A percentile compares a stretch with the other conserved stretches of the same genome.
Evolutionary conservation across 805 yeast species (phyloP).

Genomic region (Grigorovia yakushimaensis): DNA sequence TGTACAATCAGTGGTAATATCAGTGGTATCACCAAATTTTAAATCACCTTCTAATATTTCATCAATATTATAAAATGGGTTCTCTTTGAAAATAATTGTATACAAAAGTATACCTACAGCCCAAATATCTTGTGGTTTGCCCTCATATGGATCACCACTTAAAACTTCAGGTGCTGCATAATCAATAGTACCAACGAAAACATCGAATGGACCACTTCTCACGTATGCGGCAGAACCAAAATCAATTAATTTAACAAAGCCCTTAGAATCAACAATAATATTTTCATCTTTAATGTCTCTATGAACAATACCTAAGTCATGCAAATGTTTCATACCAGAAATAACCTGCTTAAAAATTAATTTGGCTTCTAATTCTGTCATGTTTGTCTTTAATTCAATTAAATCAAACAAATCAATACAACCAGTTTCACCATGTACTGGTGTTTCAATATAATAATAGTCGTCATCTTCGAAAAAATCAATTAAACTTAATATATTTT

Average conservation of each 20-base stretch:
- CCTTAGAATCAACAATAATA: constrained; percentile 74
- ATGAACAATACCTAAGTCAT: constrained; percentile 79
- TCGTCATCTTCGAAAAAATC: constrained; percentile 91
- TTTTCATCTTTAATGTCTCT: constrained; percentile 95
- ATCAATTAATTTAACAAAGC: constrained; percentile 77
- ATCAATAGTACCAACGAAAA: constrained; percentile 94
- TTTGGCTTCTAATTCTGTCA: constrained; percentile 72
- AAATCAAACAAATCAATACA: constrained; percentile 89
- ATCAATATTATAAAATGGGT: constrained; percentile 91
- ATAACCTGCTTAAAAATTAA: constrained; percentile 71
- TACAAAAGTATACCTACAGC: constrained; percentile 86
- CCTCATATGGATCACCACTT: constrained; percentile 79
- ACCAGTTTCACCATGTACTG: constrained; percentile 81
- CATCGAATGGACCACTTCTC: constrained; percentile 89
- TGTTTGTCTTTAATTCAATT: constrained; percentile 74
- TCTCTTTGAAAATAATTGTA: constrained; percentile 85
- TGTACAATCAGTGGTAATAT: constrained; percentile 49
- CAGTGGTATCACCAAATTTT: constrained; percentile 33
- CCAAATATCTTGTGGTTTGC: constrained; percentile 95
- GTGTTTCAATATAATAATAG: constrained; percentile 84
- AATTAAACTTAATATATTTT: constrained; percentile 71
- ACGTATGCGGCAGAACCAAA: constrained; percentile 93
- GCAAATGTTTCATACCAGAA: constrained; percentile 72
- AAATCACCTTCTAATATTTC: constrained; percentile 89
- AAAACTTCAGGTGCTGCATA: constrained; percentile 97